phyloP scores from a whole-genome alignment of 495 filamentous ascomycete species.

The Podospora anserina region DNA sequence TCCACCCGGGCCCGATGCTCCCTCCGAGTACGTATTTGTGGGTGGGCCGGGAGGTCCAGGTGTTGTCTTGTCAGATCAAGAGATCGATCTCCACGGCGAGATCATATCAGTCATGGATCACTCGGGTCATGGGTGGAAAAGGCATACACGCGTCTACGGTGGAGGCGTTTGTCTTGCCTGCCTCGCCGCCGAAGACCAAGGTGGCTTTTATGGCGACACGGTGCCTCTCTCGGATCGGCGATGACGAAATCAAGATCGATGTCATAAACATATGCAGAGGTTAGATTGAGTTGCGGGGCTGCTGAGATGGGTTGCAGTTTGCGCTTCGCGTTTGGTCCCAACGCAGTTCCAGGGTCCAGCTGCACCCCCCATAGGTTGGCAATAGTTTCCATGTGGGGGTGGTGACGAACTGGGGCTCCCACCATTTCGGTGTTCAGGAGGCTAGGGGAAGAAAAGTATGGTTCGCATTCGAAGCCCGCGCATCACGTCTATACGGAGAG shows the following conservation, averaged over 20 bases:
- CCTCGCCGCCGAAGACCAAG: slow-evolving; percentile 35
- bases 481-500: not conserved
- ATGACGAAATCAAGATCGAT: slow-evolving; percentile 16
- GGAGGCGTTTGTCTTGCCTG: slow-evolving; percentile 50
- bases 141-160: slow-evolving; percentile 51
- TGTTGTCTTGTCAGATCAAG: slow-evolving; percentile 20
- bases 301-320: not conserved
- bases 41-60: slow-evolving; percentile 31
- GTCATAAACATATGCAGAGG: slow-evolving; percentile 7
- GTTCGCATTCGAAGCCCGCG: not conserved
- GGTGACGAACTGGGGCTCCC: not conserved
- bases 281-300: slow-evolving; percentile 14
- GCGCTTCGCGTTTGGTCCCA: not conserved
- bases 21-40: slow-evolving; percentile 30
- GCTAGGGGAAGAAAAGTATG: not conserved
- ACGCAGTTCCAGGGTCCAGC: not conserved
- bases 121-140: slow-evolving; percentile 45
- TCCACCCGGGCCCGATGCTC: slow-evolving; percentile 30
- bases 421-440: not conserved
- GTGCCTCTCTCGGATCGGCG: slow-evolving; percentile 47
- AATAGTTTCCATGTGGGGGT: not conserved
- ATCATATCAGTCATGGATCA: slow-evolving; percentile 46
- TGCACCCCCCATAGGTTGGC: slow-evolving; percentile 6
- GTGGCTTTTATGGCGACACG: slow-evolving; percentile 50
- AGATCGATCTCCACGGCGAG: slow-evolving; percentile 43